Conservation (phyloP, 2,329 filamentous ascomycete genomes). For the Claviceps purpurea region DNA sequence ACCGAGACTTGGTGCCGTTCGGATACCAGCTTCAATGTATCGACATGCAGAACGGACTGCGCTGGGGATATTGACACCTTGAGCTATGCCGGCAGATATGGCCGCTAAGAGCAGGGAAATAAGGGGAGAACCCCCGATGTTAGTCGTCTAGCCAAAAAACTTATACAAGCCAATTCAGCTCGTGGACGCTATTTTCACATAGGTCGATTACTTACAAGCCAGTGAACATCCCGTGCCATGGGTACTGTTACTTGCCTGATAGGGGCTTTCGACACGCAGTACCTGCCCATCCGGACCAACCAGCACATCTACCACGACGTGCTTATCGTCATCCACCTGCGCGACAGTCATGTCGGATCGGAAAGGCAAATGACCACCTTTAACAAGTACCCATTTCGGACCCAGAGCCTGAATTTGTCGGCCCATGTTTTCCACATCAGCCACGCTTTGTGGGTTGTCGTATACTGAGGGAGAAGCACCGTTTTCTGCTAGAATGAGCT, state of each 20-base stretch:
- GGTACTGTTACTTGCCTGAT: slow-evolving; percentile 63
- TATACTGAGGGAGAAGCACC: slow-evolving; percentile 20
- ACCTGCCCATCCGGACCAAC: slow-evolving; percentile 44
- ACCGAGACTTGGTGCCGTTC: slow-evolving; percentile 47
- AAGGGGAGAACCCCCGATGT: background rate
- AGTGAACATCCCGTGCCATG: slow-evolving; percentile 93
- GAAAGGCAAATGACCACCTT: slow-evolving; percentile 83
- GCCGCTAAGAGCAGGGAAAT: slow-evolving; percentile 35
- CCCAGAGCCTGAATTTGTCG: slow-evolving; percentile 53
- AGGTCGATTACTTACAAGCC: slow-evolving; percentile 48
- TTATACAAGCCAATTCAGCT: background rate
- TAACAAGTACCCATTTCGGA: slow-evolving; percentile 69
- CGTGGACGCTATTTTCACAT: background rate
- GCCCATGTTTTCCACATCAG: slow-evolving; percentile 57
- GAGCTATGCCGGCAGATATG: slow-evolving; percentile 59
- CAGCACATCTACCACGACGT: slow-evolving; percentile 65
- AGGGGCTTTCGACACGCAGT: slow-evolving; percentile 55
- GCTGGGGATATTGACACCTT: slow-evolving; percentile 38
- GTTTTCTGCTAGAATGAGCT: slow-evolving; percentile 44
- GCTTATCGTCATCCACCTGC: slow-evolving; percentile 40
- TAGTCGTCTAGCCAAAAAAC: background rate
- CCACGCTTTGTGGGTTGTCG: slow-evolving; percentile 35
- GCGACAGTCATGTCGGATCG: slow-evolving; percentile 48
- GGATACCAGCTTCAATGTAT: slow-evolving; percentile 61
- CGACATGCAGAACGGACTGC: slow-evolving; percentile 56